These are phyloP conservation scores for Suaeda aralocaspica DNA, from an alignment of 148 eudicot genomes.

Conservation along the genomic window DNA sequence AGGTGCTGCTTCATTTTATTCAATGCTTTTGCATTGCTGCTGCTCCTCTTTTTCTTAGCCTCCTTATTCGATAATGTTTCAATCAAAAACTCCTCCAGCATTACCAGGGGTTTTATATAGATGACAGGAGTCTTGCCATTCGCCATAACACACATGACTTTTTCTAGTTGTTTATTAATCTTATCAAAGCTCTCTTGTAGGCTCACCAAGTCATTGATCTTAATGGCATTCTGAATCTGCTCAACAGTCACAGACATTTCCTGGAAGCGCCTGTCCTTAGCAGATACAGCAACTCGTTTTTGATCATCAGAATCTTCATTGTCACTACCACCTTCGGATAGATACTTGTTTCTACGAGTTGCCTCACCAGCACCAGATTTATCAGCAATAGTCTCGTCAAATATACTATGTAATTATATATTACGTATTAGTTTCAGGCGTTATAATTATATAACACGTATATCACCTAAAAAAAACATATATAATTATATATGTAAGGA, in stretches of 20 bases:
- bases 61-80: slow-evolving; percentile 76
- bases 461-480: no score
- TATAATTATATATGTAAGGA: no score
- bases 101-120: slow-evolving; percentile 70
- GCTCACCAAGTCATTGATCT: slow-evolving; percentile 90
- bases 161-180: slow-evolving; percentile 84
- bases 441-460: no score
- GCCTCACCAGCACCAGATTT: no score
- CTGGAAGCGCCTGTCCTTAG: slow-evolving; percentile 76
- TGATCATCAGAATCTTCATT: slow-evolving; percentile 60
- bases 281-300: slow-evolving; percentile 58
- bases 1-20: slow-evolving; percentile 86
- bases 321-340: slow-evolving; percentile 37
- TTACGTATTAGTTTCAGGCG: no score
- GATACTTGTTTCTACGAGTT: slow-evolving; percentile 36
- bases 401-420: no score
- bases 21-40: slow-evolving; percentile 75
- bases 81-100: slow-evolving; percentile 72
- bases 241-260: slow-evolving; percentile 82
- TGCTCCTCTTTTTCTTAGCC: slow-evolving; percentile 87
- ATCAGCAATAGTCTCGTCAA: no score
- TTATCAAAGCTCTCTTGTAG: slow-evolving; percentile 80
- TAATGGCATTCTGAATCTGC: slow-evolving; percentile 85
- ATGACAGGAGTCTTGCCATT: slow-evolving; percentile 52
- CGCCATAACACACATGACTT: slow-evolving; percentile 71